Percentiles rank a stretch among this genome's conserved stretches.
phyloP scores from a whole-genome alignment of 352 stramenopile species.

The Aphanomyces euteiches region DNA sequence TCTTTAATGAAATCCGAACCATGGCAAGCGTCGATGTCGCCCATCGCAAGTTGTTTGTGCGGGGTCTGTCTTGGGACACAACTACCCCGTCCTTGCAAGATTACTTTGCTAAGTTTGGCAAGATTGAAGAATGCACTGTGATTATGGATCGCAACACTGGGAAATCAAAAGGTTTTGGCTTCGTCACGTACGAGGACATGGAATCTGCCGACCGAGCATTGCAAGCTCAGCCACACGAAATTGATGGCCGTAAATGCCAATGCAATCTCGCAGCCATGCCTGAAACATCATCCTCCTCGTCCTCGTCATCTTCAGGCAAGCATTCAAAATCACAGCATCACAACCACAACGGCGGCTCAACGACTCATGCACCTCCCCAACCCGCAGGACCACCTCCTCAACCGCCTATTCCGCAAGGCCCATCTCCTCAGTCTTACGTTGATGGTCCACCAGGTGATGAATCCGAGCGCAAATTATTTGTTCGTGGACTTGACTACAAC shows the following conservation, averaged over 20 bases:
- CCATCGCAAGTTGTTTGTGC: constrained; percentile 70
- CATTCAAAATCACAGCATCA: background rate
- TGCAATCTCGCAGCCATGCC: background rate
- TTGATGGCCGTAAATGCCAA: constrained; percentile 46
- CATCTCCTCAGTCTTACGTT: background rate
- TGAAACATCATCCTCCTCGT: constrained; percentile 1
- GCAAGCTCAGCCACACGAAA: constrained; percentile 47
- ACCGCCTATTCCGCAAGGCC: background rate
- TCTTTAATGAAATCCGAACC: constrained; percentile 59
- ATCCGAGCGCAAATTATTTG: constrained; percentile 58
- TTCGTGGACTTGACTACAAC: constrained; percentile 54
- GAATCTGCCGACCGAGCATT: constrained; percentile 49
- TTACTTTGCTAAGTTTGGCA: constrained; percentile 51
- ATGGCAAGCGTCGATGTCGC: constrained; percentile 49
- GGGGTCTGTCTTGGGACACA: constrained; percentile 57
- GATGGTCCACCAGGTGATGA: constrained; percentile 35
- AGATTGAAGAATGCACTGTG: constrained; percentile 54
- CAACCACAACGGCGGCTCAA: too few relatives aligned
- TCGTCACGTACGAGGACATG: constrained; percentile 67
- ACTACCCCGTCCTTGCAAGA: constrained; percentile 46
- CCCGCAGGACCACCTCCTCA: constrained; percentile 33
- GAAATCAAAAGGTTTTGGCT: constrained; percentile 63
- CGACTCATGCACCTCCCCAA: constrained; percentile 35
- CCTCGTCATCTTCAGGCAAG: background rate
- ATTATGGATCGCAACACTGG: constrained; percentile 58